Evolutionary conservation across 768 basidiomycete species (phyloP), one percentile per base, ranked within the genome.

Genomic region (Leccinellum luteum): DNA sequence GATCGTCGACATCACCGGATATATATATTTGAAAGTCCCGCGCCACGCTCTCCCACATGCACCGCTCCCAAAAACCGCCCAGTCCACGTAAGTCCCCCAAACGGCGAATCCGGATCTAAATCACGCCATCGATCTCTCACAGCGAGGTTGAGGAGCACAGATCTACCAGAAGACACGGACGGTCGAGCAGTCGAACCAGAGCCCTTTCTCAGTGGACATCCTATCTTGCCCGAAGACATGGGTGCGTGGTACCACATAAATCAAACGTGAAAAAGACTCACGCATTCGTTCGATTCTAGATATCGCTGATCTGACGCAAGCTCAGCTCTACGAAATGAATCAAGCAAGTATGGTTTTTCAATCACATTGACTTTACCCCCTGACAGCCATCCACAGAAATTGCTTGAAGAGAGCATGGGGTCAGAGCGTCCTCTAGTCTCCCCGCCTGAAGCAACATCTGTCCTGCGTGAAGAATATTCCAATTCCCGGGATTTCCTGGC

Each of bases 391-490:
- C 25, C 28, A 14, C 57, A 81, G 79, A 74, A 62, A 23, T 58
- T 75, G n/a, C 62, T 79, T 2, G 70, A 80, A 17, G 78, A 77
- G 28, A 73, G 75, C 31, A 66, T 73, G 51, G 69, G 43, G 21
- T 68, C 71, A 2, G 58, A 72, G 15, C 77, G 80, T 14, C 85
- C 84, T 7, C 74, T 89, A 48, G 78, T 92, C 57, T 80, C 82
- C 31, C 66, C 72, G 17, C 74, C 87, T 50, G 75, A 76, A 12
- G 76, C 83, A 3, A 82, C 89, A 59, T 70, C 78, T 1, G 71
- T 71, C 3, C 74, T 92, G 47, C 82, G 86, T 28, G 75, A 71
- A 6, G 90, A 92, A 72, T 92, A 92, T 63, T 75, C 76, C 32
- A 85, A 84, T 3, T 78, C 84, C 0, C 74, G 74, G 9, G 66